Evolutionary conservation across 2,329 filamentous ascomycete genomes (phyloP).

Genomic region (Zymoseptoria pseudotritici): DNA sequence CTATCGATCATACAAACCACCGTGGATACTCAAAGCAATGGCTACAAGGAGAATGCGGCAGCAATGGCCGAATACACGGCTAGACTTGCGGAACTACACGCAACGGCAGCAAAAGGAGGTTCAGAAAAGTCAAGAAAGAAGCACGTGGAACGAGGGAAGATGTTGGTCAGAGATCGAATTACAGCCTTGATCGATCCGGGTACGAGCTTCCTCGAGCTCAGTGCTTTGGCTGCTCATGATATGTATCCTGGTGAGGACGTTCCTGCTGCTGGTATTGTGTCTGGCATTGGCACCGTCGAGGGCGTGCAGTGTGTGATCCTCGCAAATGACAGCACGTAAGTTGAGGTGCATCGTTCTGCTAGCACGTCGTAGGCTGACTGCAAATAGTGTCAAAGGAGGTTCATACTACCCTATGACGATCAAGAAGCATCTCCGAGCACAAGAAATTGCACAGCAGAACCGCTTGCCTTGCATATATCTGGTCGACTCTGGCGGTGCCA

Average conservation of each 20-base stretch:
- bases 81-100: conserved; percentile 62
- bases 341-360: not conserved
- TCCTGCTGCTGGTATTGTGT: conserved; percentile 84
- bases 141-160: conserved; percentile 81
- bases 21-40: conserved; percentile 68
- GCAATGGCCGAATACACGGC: conserved; percentile 69
- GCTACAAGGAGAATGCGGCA: conserved; percentile 72
- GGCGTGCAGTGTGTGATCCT: conserved; percentile 90
- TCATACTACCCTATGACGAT: conserved; percentile 97
- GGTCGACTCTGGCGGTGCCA: conserved; percentile 91
- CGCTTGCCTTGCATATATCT: conserved; percentile 82
- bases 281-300: conserved; percentile 81
- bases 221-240: conserved; percentile 77
- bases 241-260: conserved; percentile 83
- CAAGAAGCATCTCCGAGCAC: conserved; percentile 91
- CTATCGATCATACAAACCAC: conserved; percentile 71
- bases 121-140: conserved; percentile 76
- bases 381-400: conserved; percentile 69
- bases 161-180: conserved; percentile 85
- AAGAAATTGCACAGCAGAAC: conserved; percentile 86
- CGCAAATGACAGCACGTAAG: conserved; percentile 78
- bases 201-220: conserved; percentile 87
- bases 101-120: conserved; percentile 61
- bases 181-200: conserved; percentile 82
- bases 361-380: conserved; percentile 7